A percentile compares a stretch with the other conserved stretches of the same genome.
phyloP scores from a whole-genome alignment of 768 basidiomycete species.

The Cyclocybe cylindracea region DNA sequence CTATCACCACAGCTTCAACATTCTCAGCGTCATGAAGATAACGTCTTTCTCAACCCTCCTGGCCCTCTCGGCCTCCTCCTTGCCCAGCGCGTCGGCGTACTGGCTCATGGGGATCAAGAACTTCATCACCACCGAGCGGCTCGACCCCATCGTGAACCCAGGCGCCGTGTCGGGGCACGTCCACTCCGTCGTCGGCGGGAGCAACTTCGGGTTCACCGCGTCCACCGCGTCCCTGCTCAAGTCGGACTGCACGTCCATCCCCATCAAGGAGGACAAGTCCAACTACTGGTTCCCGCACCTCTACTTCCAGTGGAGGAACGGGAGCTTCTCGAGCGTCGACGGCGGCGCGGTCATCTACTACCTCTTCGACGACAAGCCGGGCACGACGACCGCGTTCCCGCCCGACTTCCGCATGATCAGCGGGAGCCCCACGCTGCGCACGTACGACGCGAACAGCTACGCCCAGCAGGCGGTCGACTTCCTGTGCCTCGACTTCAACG shows the following conservation, averaged over 20 bases:
- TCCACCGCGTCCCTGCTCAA: slow-evolving; percentile 34
- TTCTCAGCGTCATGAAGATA: not conserved
- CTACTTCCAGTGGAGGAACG: slow-evolving; percentile 42
- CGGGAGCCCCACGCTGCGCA: slow-evolving; percentile 24
- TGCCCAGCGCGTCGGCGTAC: not conserved
- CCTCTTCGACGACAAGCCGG: slow-evolving; percentile 35
- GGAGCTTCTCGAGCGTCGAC: slow-evolving; percentile 32
- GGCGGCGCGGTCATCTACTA: slow-evolving; percentile 41
- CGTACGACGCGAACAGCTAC: slow-evolving; percentile 26
- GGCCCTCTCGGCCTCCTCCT: not conserved
- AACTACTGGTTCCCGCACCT: slow-evolving; percentile 42
- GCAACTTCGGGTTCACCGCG: slow-evolving; percentile 39
- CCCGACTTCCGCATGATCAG: slow-evolving; percentile 42
- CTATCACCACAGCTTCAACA: not conserved
- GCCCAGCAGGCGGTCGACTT: slow-evolving; percentile 39
- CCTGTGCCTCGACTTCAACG: slow-evolving; percentile 36
- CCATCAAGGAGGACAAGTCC: slow-evolving; percentile 42
- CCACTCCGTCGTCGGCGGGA: slow-evolving; percentile 36
- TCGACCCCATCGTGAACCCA: slow-evolving; percentile 46
- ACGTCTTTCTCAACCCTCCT: not conserved
- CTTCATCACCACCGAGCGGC: slow-evolving; percentile 39
- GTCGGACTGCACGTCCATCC: slow-evolving; percentile 42
- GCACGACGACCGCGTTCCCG: slow-evolving; percentile 38
- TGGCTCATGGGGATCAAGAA: slow-evolving; percentile 23
- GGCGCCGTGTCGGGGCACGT: slow-evolving; percentile 39